These are phyloP conservation scores for Exophiala aquamarina DNA, from an alignment of 2,329 filamentous ascomycete genomes.

Conservation along the genomic window DNA sequence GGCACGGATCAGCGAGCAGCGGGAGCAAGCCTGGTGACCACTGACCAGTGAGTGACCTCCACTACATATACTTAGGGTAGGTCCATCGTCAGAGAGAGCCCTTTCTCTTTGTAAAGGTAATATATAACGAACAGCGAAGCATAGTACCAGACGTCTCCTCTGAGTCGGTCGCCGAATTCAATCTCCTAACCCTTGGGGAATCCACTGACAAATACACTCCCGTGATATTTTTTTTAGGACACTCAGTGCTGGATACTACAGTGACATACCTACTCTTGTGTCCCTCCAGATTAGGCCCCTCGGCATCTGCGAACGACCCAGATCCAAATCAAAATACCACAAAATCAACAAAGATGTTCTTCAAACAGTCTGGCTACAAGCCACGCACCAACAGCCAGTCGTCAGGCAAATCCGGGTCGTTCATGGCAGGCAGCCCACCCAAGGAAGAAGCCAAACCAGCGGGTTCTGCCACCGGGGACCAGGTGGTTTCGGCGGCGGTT, in stretches of 20 bases:
- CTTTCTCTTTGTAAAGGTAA: too few species aligned
- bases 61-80: neutral
- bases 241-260: neutral
- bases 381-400: conserved; percentile 25
- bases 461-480: neutral
- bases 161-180: too few species aligned
- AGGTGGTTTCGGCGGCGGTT: conserved; percentile 10
- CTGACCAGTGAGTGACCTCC: neutral
- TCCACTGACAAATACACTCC: neutral
- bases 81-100: neutral
- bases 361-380: conserved; percentile 30
- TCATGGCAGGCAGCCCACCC: conserved; percentile 10
- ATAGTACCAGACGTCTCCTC: too few species aligned
- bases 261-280: neutral
- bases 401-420: conserved; percentile 7
- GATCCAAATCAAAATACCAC: neutral
- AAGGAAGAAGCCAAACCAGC: conserved; percentile 13
- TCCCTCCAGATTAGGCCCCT: neutral
- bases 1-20: neutral
- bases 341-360: conserved; percentile 23
- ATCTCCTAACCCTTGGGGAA: too few species aligned
- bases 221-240: neutral
- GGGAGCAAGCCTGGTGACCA: neutral
- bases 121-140: too few species aligned
- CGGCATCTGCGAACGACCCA: neutral